Evolutionary conservation across 371 early-diverging fungal species (phyloP).

Genomic region (Choanephora cucurbitarum): DNA sequence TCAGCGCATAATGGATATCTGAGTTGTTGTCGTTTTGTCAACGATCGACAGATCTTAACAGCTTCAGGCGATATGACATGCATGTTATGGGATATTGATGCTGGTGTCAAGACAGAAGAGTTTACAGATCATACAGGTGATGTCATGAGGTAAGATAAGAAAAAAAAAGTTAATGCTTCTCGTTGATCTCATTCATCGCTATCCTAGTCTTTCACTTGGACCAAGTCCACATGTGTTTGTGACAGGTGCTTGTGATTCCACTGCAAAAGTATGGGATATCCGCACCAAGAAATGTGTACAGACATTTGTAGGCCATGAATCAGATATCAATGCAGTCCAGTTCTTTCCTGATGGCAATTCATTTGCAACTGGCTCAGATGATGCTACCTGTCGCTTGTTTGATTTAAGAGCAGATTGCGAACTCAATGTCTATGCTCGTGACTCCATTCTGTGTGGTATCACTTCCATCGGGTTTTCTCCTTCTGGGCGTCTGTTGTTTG

Average conservation of each 20-base stretch:
- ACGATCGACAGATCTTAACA: constrained; percentile 93
- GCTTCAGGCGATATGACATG: constrained; percentile 97
- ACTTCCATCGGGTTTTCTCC: constrained; percentile 96
- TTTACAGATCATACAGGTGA: constrained; percentile 98
- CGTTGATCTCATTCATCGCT: constrained; percentile 61
- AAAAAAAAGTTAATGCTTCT: too few relatives aligned
- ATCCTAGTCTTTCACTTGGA: constrained; percentile 55
- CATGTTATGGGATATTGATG: constrained; percentile 98
- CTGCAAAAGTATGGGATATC: constrained; percentile 98
- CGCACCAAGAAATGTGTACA: constrained; percentile 95
- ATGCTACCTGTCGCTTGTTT: constrained; percentile 95
- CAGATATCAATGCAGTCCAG: constrained; percentile 98
- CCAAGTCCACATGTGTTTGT: constrained; percentile 92
- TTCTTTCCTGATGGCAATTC: constrained; percentile 98
- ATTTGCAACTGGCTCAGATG: constrained; percentile 97
- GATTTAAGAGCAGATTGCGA: constrained; percentile 98
- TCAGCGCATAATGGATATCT: constrained; percentile 96
- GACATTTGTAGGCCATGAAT: constrained; percentile 97
- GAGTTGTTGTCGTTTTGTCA: constrained; percentile 94
- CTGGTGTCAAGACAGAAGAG: constrained; percentile 89
- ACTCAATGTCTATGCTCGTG: constrained; percentile 93
- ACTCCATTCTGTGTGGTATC: constrained; percentile 95
- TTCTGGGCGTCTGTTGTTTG: constrained; percentile 94
- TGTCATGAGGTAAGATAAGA: constrained; percentile 90
- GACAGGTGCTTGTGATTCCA: constrained; percentile 98